phyloP scores from a whole-genome alignment of 768 basidiomycete species.

The Termitomyces sp. region DNA sequence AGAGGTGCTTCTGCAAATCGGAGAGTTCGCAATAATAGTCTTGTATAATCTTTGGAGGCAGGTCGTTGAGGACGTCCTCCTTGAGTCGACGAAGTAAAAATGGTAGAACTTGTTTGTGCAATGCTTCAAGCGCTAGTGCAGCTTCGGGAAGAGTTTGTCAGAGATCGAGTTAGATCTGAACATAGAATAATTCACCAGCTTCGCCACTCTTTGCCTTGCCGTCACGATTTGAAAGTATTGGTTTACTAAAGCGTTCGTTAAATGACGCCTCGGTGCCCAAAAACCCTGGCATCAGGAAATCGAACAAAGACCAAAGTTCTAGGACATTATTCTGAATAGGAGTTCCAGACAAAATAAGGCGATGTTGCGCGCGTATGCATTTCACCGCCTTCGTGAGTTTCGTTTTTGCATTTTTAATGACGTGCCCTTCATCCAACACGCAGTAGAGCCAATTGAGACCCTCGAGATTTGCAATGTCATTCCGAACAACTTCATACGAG shows the following conservation, averaged over 20 bases:
- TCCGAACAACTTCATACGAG: conserved; percentile 96
- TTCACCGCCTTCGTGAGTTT: conserved; percentile 98
- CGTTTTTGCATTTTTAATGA: conserved; percentile 98
- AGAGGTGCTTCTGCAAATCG: conserved; percentile 87
- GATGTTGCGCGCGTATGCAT: conserved; percentile 83
- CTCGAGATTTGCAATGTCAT: conserved; percentile 79
- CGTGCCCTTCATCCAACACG: conserved; percentile 96
- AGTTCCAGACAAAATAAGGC: conserved; percentile 93
- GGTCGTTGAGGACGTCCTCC: conserved; percentile 92
- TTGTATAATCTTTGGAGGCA: conserved; percentile 99
- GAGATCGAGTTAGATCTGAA: neutral
- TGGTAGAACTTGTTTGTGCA: conserved; percentile 99
- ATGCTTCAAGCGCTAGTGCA: conserved; percentile 87
- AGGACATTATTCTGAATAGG: conserved; percentile 99
- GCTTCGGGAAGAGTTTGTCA: conserved; percentile 42
- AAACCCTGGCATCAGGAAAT: conserved; percentile 99
- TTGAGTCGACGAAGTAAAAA: conserved; percentile 95
- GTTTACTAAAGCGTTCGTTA: conserved; percentile 94
- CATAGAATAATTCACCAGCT: conserved; percentile 57
- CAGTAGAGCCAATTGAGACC: conserved; percentile 89
- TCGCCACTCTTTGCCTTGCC: conserved; percentile 94
- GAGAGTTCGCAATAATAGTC: conserved; percentile 99
- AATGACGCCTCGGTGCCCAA: conserved; percentile 93
- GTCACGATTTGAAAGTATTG: conserved; percentile 91
- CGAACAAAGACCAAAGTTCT: conserved; percentile 97